Base-by-base conservation (phyloP, 2,329 filamentous ascomycete species). In the Graphiopsis chlorocephala region DNA sequence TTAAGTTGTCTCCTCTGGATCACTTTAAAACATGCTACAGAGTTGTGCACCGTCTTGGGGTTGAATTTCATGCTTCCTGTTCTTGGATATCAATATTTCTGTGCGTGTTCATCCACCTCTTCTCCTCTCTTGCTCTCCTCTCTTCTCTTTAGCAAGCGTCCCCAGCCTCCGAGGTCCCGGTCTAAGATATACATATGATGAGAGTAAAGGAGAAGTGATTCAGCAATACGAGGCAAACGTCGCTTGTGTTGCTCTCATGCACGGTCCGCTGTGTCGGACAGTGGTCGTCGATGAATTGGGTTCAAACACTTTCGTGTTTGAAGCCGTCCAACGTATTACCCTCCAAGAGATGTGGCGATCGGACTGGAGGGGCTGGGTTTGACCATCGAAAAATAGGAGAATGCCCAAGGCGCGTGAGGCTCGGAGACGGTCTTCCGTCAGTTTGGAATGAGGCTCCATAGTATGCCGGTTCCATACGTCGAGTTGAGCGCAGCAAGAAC, bases 171-270 rank as follows among this genome's bases (percentile, higher is more conserved):
- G 38, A 45, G 38, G 38, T 20, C n/a, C 38, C 38, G 17, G n/a
- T 53, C 17, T 53, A 53, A 53, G 50, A 53, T 53, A 53, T 53
- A 53, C 50, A 53, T 31, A 53, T 28, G 26, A 53, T 53, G 15
- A 31, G 50, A 31, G 14, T 29, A 31, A 53, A 53, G 17, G 50
- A 53, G 29, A 53, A 31, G 25, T 50, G 47, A 26, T 45, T 45
- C 38, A 31, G 38, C 17, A 42, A 45, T n/a, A 45, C 38, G 38
- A 45, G 38, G 10, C n/a, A n/a, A 20, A 45, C 38, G n/a, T 45
- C n/a, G 38, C 38, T 45, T 20, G 38, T 3, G 7, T 23, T 45
- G 8, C 6, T 20, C n/a, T 45, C 38, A n/a, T 45, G 38, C 10
- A 45, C 38, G n/a, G 38, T 45, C 38, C 38, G 38, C 38, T 45